Evolutionary conservation across 768 basidiomycete species (phyloP), one percentile per base, ranked within the genome.

Genomic region (Naganishia friedmannii): DNA sequence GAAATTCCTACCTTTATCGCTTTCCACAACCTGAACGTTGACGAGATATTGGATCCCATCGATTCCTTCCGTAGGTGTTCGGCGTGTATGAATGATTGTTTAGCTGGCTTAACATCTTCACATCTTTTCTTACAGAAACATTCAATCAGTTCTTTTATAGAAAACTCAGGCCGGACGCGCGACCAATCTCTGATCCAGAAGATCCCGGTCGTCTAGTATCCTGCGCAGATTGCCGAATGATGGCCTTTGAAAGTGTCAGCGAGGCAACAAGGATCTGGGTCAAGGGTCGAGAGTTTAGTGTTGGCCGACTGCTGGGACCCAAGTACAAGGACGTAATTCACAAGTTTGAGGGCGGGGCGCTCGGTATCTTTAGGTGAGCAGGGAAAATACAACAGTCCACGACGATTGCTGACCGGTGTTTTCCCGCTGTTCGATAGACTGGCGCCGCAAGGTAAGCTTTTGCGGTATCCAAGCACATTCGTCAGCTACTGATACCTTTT

Each of bases 231-330:
- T 97, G 91, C 77, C 89, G 95, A n/a, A 85, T 96, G 71, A 93
- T 97, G 89, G 87, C 89, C 0, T 99, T 98, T 80, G 88, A 91
- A 79, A 89, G 87, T 0, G 88, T 96, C 9, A 83, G 82, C 57
- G 90, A 92, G 68, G 95, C 95, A 0, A 96, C 93, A 1, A 84
- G 85, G 28, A 83, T 99, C 0, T 99, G 95, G 95, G 95, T 98
- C 82, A 97, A 98, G 77, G 95, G 95, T 3, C 88, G 93, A 53
- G 93, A 96, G 74, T 98, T 99, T 78, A 89, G 88, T 1, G 85
- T 97, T 3, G 85, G 82, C 6, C 85, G 88, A 1, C 84, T 99
- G 39, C 85, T 98, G 0, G 94, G 94, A 0, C 89, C 91, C 3
- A 82, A 81, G 13, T 92, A 93, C 80, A 86, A 86, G 73, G 83